Percentiles rank a stretch among this genome's conserved stretches.
Conservation (phyloP, 2,329 filamentous ascomycete genomes). For the Botrytis paeoniae region DNA sequence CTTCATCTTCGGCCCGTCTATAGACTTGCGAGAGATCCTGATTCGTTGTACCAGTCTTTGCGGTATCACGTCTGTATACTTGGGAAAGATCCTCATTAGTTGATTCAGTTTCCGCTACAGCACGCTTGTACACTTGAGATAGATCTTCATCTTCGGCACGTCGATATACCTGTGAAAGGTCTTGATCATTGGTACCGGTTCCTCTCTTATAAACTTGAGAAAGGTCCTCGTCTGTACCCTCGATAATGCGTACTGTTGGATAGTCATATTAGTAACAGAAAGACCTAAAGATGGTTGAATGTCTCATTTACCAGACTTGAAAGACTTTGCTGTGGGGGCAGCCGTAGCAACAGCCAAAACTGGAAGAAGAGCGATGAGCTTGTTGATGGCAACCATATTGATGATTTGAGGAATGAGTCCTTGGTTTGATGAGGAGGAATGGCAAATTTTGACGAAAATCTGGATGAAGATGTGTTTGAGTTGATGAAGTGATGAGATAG, state of each 20-base stretch:
- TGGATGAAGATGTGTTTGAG: not conserved
- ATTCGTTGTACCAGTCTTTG: too few species aligned
- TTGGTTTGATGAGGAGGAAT: not conserved
- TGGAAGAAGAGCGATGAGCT: constrained; percentile 7
- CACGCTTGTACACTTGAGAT: not conserved
- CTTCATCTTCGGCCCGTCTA: too few species aligned
- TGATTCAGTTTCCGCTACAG: not conserved
- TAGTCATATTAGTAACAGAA: not conserved
- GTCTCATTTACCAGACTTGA: not conserved
- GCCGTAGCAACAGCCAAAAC: not conserved
- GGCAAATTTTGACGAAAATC: not conserved
- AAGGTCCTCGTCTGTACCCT: not conserved
- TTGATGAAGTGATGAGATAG: not conserved
- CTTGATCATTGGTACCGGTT: too few species aligned
- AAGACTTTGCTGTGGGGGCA: not conserved
- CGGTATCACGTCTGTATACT: not conserved
- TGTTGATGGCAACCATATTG: constrained; percentile 8
- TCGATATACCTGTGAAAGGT: too few species aligned
- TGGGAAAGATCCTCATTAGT: not conserved
- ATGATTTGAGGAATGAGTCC: not conserved
- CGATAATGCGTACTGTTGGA: not conserved
- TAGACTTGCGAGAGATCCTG: not conserved
- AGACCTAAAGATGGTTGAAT: not conserved
- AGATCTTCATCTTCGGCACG: not conserved
- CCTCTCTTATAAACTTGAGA: not conserved